These are phyloP conservation scores for Fraxinus dipetala DNA, from an alignment of 305 asterid genomes.

Conservation along the genomic window DNA sequence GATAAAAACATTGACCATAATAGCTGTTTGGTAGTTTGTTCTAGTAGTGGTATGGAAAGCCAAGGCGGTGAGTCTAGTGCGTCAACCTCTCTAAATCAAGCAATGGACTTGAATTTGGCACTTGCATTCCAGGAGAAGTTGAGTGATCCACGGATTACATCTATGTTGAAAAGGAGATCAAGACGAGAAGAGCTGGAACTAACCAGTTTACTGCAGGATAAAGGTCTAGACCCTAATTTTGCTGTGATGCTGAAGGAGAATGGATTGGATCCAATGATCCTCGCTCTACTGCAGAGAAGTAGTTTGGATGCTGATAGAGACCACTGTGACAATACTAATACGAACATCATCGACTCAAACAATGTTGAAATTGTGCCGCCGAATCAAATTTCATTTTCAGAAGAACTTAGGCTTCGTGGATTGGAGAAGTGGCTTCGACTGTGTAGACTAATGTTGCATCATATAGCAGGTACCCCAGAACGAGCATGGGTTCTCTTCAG, in stretches of 20 bases:
- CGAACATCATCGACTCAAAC: conserved; percentile 55
- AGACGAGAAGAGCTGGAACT: conserved; percentile 85
- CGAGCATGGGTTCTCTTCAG: conserved; percentile 98
- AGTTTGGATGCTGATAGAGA: conserved; percentile 99
- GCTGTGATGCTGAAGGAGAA: conserved; percentile 99
- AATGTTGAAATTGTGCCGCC: conserved; percentile 59
- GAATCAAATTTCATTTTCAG: conserved; percentile 91
- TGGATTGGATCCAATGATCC: conserved; percentile 96
- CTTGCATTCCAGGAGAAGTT: conserved; percentile 86
- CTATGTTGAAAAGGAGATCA: conserved; percentile 75
- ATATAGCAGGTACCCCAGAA: conserved; percentile 90
- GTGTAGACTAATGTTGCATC: conserved; percentile 74
- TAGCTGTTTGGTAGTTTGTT: conserved; percentile 71
- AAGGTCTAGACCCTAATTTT: conserved; percentile 98
- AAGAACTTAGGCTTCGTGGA: conserved; percentile 90
- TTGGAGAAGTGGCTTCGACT: conserved; percentile 88
- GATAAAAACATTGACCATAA: conserved; percentile 65
- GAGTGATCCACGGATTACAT: conserved; percentile 86
- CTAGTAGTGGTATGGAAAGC: conserved; percentile 95
- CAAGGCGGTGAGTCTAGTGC: conserved; percentile 91
- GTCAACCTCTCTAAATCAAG: conserved; percentile 77
- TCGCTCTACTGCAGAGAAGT: conserved; percentile 95
- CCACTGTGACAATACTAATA: conserved; percentile 75
- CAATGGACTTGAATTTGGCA: conserved; percentile 81
- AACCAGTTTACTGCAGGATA: conserved; percentile 80